Conservation (phyloP, 2,329 filamentous ascomycete genomes). For the Coniochaeta prunicola region DNA sequence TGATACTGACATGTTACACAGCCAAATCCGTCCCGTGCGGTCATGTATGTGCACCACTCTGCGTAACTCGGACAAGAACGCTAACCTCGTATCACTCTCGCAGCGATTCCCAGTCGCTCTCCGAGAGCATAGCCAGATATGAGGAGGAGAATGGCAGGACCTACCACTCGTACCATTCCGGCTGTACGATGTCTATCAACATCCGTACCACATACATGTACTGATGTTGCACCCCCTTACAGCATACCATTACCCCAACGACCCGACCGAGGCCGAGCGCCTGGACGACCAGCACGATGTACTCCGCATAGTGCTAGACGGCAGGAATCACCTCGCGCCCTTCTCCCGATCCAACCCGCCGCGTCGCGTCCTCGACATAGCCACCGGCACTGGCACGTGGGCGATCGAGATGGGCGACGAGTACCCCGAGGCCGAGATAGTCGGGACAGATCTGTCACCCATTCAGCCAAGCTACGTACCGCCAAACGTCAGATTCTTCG, state of each 20-base stretch:
- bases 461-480: constrained; percentile 61
- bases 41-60: background rate
- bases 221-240: background rate
- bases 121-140: constrained; percentile 21
- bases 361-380: constrained; percentile 26
- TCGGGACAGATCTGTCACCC: constrained; percentile 60
- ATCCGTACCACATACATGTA: background rate
- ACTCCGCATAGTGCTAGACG: constrained; percentile 21
- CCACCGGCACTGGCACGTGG: constrained; percentile 54
- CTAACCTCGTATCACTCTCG: background rate
- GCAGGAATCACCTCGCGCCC: constrained; percentile 21
- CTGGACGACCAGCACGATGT: constrained; percentile 22
- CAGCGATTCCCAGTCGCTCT: constrained; percentile 19
- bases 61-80: background rate
- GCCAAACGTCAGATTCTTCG: constrained; percentile 65
- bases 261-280: constrained; percentile 21
- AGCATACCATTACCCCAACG: constrained; percentile 29
- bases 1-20: background rate
- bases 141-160: constrained; percentile 23
- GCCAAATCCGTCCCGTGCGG: background rate
- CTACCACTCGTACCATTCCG: constrained; percentile 22
- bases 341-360: constrained; percentile 18
- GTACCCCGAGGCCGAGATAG: constrained; percentile 51
- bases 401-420: constrained; percentile 59
- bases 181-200: constrained; percentile 13